Base-by-base conservation (phyloP, 331 rosid genomes). In the Malus hybrid region DNA sequence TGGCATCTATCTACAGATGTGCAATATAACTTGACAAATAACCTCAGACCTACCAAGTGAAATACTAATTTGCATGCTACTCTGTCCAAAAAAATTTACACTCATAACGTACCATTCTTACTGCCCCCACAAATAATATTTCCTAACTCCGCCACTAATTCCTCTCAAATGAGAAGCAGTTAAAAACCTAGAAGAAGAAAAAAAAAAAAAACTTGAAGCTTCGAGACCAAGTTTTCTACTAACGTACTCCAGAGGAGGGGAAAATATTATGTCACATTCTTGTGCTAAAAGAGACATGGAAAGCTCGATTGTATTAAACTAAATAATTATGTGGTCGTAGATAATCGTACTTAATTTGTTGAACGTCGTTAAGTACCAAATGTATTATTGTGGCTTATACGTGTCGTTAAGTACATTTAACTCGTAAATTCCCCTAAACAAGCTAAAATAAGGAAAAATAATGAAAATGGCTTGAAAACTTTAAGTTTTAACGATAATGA, bases 161-260 rank as follows among this genome's bases (percentile, higher is more conserved):
- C 44, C 1, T 39, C 44, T 16, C 69, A 39, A 55, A 28, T 20
- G 1, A 22, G 64, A 16, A 27, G 48, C 74, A 73, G 33, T 52
- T 61, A 16, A 13, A 62, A 66, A 66, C 28, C 20, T 9, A 10
- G 18, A 13, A 15, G 5, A 31, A 57, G 10, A 24, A 18, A 29
- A 19, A 5, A 22, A 5, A 22, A 50, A 68, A 8, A 50, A 19
- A 39, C 4, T 18, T 34, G 34, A 80, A 34, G 55, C 76, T 73
- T 74, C 15, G 46, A 42, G 20, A 69, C 77, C 55, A 74, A 74
- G 80, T 24, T 70, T 69, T 48, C 22, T n/a, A 27, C 70, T 34
- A 33, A n/a, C 18, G 0, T 28, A 62, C 36, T 32, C 44, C 46
- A 64, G 24, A 8, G 1, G 63, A 20, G 29, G 63, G 5, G 2